phyloP scores from a whole-genome alignment of 805 yeast species.

The Saccharomycopsis fermentans region DNA sequence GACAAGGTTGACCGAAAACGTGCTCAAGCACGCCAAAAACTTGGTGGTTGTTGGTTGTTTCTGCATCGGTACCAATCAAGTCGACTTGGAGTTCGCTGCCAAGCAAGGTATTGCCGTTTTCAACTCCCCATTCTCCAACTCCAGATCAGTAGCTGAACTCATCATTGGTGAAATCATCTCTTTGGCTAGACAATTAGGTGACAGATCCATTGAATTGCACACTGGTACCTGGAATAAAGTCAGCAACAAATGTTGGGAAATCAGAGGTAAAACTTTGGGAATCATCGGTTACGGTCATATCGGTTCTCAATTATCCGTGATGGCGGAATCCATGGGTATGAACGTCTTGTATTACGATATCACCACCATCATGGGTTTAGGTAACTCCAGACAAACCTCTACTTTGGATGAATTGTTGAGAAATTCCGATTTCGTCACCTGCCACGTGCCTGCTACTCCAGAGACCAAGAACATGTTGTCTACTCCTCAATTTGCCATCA shows the following conservation, averaged over 20 bases:
- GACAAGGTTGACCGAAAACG: slow-evolving; percentile 74
- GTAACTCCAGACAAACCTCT: slow-evolving; percentile 89
- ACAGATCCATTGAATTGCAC: slow-evolving; percentile 91
- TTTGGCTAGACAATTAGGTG: slow-evolving; percentile 93
- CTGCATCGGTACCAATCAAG: slow-evolving; percentile 99
- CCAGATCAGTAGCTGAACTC: slow-evolving; percentile 96
- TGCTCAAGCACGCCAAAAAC: slow-evolving; percentile 79
- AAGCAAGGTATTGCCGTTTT: slow-evolving; percentile 89
- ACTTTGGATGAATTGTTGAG: slow-evolving; percentile 74
- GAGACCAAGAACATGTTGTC: slow-evolving; percentile 89
- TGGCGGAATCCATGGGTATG: slow-evolving; percentile 98
- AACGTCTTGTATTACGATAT: slow-evolving; percentile 90
- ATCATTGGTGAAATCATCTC: slow-evolving; percentile 92
- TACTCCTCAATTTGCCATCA: slow-evolving; percentile 83
- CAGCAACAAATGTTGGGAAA: slow-evolving; percentile 93
- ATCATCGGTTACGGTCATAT: slow-evolving; percentile 97
- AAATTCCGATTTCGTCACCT: slow-evolving; percentile 78
- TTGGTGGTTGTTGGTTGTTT: slow-evolving; percentile 90
- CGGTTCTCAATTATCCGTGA: slow-evolving; percentile 91
- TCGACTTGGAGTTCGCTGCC: slow-evolving; percentile 86
- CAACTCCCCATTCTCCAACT: slow-evolving; percentile 97
- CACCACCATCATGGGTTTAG: slow-evolving; percentile 87
- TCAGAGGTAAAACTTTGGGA: slow-evolving; percentile 96
- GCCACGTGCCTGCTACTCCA: slow-evolving; percentile 90
- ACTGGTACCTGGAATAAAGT: slow-evolving; percentile 98